phyloP scores from a whole-genome alignment of 495 filamentous ascomycete genomes.

The Aspergillus egyptiacus region DNA sequence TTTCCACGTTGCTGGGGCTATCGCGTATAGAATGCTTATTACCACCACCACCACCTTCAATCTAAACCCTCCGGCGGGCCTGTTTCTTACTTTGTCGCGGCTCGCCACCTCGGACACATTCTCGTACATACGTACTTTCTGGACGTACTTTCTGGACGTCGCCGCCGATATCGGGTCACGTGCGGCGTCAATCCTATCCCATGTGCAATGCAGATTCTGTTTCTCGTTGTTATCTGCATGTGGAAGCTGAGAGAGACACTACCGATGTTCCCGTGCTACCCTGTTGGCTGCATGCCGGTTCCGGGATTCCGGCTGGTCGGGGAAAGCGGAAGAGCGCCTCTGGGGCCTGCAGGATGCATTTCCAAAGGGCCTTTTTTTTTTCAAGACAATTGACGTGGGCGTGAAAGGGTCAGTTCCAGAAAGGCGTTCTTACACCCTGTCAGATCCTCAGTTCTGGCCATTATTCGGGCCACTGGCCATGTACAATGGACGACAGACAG shows the following conservation, averaged over 20 bases:
- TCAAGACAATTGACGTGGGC: too few relatives aligned
- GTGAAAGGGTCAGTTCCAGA: constrained; percentile 16
- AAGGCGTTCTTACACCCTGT: constrained; percentile 6
- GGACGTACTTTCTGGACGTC: too few relatives aligned
- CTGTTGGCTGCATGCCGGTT: constrained; percentile 15
- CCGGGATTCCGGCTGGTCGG: constrained; percentile 23
- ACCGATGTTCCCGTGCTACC: constrained; percentile 15
- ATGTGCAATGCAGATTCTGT: constrained; percentile 3
- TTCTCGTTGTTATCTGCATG: constrained; percentile 4
- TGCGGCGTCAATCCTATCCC: background rate
- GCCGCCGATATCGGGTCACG: constrained; percentile 2
- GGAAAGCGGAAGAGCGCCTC: constrained; percentile 18
- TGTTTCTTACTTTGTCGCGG: background rate
- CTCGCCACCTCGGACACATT: background rate
- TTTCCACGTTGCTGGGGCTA: constrained; percentile 13
- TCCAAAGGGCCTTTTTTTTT: constrained; percentile 12
- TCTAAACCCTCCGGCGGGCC: background rate
- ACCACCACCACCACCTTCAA: background rate
- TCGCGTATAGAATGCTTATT: constrained; percentile 18
- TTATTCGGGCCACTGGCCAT: too few relatives aligned
- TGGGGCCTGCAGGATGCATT: constrained; percentile 19
- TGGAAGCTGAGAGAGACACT: constrained; percentile 6
- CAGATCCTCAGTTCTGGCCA: constrained; percentile 10
- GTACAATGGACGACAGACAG: constrained; percentile 15
- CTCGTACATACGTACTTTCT: background rate